Evolutionary conservation across 805 yeast genomes (phyloP).

Genomic region (Ogataea populi-albae): DNA sequence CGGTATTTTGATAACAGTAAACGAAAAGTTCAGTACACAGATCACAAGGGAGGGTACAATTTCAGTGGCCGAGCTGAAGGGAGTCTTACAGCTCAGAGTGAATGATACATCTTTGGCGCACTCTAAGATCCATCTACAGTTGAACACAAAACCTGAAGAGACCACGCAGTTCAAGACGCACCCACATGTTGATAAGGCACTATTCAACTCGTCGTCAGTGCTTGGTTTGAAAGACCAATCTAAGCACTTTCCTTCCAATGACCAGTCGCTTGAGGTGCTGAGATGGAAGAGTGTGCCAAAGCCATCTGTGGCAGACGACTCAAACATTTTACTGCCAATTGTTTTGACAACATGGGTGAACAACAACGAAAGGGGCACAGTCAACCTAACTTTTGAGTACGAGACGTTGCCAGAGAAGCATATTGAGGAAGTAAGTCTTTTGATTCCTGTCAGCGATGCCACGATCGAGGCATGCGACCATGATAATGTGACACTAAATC

Average conservation of each 20-base stretch:
- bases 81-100: slow-evolving; percentile 85
- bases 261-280: slow-evolving; percentile 84
- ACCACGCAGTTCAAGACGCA: slow-evolving; percentile 80
- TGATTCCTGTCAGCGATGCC: slow-evolving; percentile 66
- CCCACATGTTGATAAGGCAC: slow-evolving; percentile 85
- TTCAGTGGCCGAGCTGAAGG: slow-evolving; percentile 72
- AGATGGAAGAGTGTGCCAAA: slow-evolving; percentile 83
- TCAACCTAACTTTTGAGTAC: slow-evolving; percentile 84
- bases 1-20: slow-evolving; percentile 75
- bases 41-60: slow-evolving; percentile 82
- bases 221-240: slow-evolving; percentile 74
- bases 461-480: slow-evolving; percentile 50
- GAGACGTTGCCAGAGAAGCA: slow-evolving; percentile 58
- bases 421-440: slow-evolving; percentile 51
- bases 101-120: slow-evolving; percentile 70
- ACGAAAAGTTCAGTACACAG: slow-evolving; percentile 75
- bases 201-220: slow-evolving; percentile 54
- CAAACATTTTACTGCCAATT: slow-evolving; percentile 58
- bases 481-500: slow-evolving; percentile 54
- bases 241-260: slow-evolving; percentile 88
- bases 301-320: slow-evolving; percentile 48
- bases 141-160: slow-evolving; percentile 45
- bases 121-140: slow-evolving; percentile 57
- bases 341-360: slow-evolving; percentile 83
- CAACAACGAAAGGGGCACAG: slow-evolving; percentile 53